Evolutionary conservation across 1,284 basidiomycete species (phyloP).

Genomic region (Naganishia albida): DNA sequence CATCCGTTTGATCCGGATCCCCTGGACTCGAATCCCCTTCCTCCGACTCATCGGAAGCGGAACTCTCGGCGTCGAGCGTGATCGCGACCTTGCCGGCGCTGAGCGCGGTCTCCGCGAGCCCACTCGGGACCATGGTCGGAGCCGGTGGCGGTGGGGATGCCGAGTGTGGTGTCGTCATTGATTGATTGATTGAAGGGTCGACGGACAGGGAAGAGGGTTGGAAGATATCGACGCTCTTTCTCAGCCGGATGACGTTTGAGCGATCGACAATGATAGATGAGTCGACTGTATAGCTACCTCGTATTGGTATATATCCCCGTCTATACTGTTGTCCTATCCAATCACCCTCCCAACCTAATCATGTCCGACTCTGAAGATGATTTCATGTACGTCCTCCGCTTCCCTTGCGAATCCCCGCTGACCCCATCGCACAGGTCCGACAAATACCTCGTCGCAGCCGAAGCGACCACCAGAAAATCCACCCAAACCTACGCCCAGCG

Average conservation of each 20-base stretch:
- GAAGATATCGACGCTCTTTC: too few relatives aligned
- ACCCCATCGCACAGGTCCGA: slow-evolving; percentile 39
- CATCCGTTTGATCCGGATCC: not conserved
- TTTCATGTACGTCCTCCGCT: slow-evolving; percentile 44
- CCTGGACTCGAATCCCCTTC: not conserved
- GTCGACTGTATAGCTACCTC: too few relatives aligned
- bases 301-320: too few relatives aligned
- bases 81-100: slow-evolving; percentile 57
- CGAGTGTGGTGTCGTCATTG: not conserved
- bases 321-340: not conserved
- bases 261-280: too few relatives aligned
- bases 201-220: too few relatives aligned
- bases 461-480: slow-evolving; percentile 31
- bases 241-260: slow-evolving; percentile 14
- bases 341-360: not conserved
- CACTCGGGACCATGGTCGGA: slow-evolving; percentile 38
- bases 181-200: too few relatives aligned
- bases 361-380: slow-evolving; percentile 51
- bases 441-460: slow-evolving; percentile 48
- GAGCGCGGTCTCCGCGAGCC: slow-evolving; percentile 43
- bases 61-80: not conserved
- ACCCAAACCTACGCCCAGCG: slow-evolving; percentile 42
- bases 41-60: slow-evolving; percentile 5
- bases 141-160: slow-evolving; percentile 36
- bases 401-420: too few relatives aligned